phyloP scores from a whole-genome alignment of 1,139 yeast species.

The Magnusiomyces tetraspermus region DNA sequence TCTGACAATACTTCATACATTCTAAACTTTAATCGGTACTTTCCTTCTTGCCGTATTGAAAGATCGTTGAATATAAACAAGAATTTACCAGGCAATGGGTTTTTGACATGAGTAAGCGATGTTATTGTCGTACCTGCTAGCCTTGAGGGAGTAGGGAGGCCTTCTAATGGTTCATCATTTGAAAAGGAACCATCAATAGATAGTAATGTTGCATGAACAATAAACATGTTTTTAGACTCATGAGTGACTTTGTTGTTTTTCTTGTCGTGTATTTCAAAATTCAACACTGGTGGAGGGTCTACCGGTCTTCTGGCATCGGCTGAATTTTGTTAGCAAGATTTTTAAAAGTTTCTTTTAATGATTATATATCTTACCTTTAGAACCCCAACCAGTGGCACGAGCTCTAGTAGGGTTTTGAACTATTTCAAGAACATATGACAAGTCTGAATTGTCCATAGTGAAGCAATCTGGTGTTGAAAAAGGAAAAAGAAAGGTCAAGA shows the following conservation, averaged over 20 bases:
- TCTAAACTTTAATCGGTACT: constrained; percentile 26
- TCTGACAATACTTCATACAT: constrained; percentile 26
- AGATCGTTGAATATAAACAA: constrained; percentile 31
- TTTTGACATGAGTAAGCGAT: constrained; percentile 23
- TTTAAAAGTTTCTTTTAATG: no score
- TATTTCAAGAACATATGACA: constrained; percentile 14
- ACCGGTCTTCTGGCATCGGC: constrained; percentile 31
- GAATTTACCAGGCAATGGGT: constrained; percentile 24
- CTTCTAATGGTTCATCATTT: background rate
- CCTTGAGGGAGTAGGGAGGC: constrained; percentile 14
- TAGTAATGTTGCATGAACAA: constrained; percentile 27
- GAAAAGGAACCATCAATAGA: constrained; percentile 15
- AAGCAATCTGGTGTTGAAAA: background rate
- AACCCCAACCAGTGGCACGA: constrained; percentile 31
- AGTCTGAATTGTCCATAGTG: constrained; percentile 1
- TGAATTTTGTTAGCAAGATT: constrained; percentile 9
- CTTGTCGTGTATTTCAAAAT: constrained; percentile 19
- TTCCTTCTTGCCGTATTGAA: constrained; percentile 31
- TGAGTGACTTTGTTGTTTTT: constrained; percentile 21
- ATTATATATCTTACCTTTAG: constrained; percentile 18
- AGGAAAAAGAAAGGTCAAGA: background rate
- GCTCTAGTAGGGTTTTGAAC: constrained; percentile 30
- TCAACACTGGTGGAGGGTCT: constrained; percentile 30
- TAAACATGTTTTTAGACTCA: constrained; percentile 22
- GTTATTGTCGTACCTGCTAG: constrained; percentile 25